These are phyloP conservation scores for Aristolochia californica DNA, from an alignment of 164 flowering plant species.

Conservation along the genomic window DNA sequence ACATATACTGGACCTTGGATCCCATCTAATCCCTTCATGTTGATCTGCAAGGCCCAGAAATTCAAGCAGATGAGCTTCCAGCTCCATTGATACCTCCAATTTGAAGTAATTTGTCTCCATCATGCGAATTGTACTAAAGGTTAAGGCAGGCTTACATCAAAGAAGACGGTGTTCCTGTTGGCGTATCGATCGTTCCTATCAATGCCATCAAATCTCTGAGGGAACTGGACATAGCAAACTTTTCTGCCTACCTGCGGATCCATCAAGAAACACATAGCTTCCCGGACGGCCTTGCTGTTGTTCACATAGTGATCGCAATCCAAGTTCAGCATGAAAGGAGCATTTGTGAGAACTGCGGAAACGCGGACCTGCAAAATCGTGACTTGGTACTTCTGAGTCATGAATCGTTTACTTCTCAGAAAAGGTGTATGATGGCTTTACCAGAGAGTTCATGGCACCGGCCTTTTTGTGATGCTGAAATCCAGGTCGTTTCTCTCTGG, in stretches of 20 bases:
- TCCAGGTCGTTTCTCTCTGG: constrained; percentile 98
- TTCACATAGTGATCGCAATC: constrained; percentile 94
- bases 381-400: no score
- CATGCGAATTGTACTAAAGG: no score
- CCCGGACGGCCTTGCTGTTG: constrained; percentile 88
- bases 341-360: constrained; percentile 91
- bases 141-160: constrained; percentile 97
- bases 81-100: no score
- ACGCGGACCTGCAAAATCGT: constrained; percentile 81
- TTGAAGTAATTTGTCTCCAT: no score
- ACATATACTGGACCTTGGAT: constrained; percentile 95
- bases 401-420: no score
- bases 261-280: constrained; percentile 99
- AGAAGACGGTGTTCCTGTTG: constrained; percentile 94
- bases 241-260: constrained; percentile 83
- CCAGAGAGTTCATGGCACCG: constrained; percentile 99
- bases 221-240: constrained; percentile 90
- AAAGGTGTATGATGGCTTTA: no score
- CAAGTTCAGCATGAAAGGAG: constrained; percentile 94
- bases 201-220: constrained; percentile 93
- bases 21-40: constrained; percentile 96
- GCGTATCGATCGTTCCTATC: constrained; percentile 86
- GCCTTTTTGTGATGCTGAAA: constrained; percentile 96
- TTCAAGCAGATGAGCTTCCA: no score
- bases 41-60: no score